Base-by-base conservation (phyloP, 2,329 filamentous ascomycete genomes). In the Sarocladium kiliense region DNA sequence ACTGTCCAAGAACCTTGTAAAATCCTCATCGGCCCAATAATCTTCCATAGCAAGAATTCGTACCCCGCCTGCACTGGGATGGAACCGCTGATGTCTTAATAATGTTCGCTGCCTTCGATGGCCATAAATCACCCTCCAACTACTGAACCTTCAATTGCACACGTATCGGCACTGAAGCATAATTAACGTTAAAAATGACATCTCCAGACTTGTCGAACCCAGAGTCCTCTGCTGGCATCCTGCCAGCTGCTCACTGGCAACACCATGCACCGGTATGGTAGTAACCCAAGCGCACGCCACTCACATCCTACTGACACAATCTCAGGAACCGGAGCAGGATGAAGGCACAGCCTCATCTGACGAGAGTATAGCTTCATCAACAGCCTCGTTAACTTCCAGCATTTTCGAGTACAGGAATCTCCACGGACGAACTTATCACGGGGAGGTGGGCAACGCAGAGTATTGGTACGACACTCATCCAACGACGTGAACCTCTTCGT, bases 401-500 rank as follows among this genome's bases (percentile, higher is more conserved):
- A 68, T 69, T 23, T 58, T 68, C 1, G 49, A 64, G 1, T 69
- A 69, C 56, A 61, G 67, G 10, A 65, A 58, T 3, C 59, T 68
- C 26, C 57, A 67, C 4, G 67, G 68, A 1, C 59, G 68, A n/a
- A 68, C 65, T 2, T 69, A 64, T 25, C 67, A 69, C 47, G 59
- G 59, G 42, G 64, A 65, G 3, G 41, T 60, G 10, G 5, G 65
- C 63, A 14, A 64, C 61, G n/a, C 57, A 18, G 36, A 62, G 30
- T 68, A 68, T 53, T 69, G 44, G 44, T 49, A 18, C 21, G 41
- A n/a, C n/a, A n/a, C n/a, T n/a, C n/a, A n/a, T n/a, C 7, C 6
- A 10, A 6, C 36, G 23, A 11, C 41, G n/a, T 26, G 9, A 45
- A 25, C n/a, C 16, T 26, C 11, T 5, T 10, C 23, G 30, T 49